Evolutionary conservation across 2,329 filamentous ascomycete genomes (phyloP).

Genomic region (Phoma sp.): DNA sequence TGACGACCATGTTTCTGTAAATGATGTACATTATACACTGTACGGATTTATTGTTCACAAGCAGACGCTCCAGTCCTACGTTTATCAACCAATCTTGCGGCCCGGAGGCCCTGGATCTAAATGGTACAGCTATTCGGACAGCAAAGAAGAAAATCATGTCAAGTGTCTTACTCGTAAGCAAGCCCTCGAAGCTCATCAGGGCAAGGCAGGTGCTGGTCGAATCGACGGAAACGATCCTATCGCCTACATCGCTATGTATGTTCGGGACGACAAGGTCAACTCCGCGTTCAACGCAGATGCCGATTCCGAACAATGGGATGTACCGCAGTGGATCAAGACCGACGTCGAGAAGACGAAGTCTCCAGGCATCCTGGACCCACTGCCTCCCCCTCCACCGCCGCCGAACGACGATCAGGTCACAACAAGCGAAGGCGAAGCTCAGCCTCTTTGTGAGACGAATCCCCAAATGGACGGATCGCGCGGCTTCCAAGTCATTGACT

Average conservation of each 20-base stretch:
- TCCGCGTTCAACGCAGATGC: slow-evolving; percentile 49
- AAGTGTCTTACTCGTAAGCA: slow-evolving; percentile 63
- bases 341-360: slow-evolving; percentile 37
- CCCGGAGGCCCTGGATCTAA: slow-evolving; percentile 61
- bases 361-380: slow-evolving; percentile 17
- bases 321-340: slow-evolving; percentile 48
- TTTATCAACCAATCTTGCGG: slow-evolving; percentile 66
- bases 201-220: slow-evolving; percentile 47
- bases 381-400: slow-evolving; percentile 15
- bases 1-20: slow-evolving; percentile 60
- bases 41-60: slow-evolving; percentile 67
- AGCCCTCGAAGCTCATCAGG: slow-evolving; percentile 59
- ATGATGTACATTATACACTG: slow-evolving; percentile 58
- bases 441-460: neutral
- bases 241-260: slow-evolving; percentile 63
- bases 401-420: slow-evolving; percentile 6
- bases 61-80: slow-evolving; percentile 62
- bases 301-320: slow-evolving; percentile 55
- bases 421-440: slow-evolving; percentile 10
- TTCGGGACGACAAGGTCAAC: slow-evolving; percentile 56
- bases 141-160: slow-evolving; percentile 60
- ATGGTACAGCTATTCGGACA: slow-evolving; percentile 66
- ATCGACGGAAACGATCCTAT: slow-evolving; percentile 55
- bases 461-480: slow-evolving; percentile 14
- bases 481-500: slow-evolving; percentile 44